phyloP scores from a whole-genome alignment of 192 early-diverging fungal species.

The Spizellomyces sp. region DNA sequence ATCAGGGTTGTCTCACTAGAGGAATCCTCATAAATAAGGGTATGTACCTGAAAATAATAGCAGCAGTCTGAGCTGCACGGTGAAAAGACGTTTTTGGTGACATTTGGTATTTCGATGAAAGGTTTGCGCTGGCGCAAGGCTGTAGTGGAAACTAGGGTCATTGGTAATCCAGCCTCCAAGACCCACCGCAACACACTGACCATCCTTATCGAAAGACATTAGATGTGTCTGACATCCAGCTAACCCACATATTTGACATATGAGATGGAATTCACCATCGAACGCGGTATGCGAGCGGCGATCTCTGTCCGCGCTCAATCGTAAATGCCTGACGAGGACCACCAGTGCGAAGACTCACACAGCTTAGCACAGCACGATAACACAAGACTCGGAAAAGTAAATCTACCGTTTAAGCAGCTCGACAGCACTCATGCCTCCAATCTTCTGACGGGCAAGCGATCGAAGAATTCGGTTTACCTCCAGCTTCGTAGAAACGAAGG shows the following conservation, averaged over 20 bases:
- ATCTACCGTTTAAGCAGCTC: neutral
- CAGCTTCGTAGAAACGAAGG: neutral
- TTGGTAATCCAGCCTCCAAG: too few relatives aligned
- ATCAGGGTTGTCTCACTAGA: neutral
- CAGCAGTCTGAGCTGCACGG: neutral
- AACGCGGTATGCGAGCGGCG: neutral
- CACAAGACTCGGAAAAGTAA: too few relatives aligned
- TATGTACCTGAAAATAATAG: neutral
- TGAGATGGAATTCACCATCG: neutral
- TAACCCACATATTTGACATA: neutral
- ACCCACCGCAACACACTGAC: neutral
- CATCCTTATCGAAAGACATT: neutral
- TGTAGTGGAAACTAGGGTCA: too few relatives aligned
- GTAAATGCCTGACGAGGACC: neutral
- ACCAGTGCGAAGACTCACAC: neutral
- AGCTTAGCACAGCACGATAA: too few relatives aligned
- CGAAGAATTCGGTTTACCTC: neutral
- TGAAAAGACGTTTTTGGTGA: neutral
- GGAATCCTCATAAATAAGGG: neutral
- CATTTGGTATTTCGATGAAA: neutral
- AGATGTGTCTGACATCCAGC: neutral
- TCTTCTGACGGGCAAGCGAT: neutral
- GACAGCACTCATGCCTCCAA: neutral
- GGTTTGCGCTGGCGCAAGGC: neutral
- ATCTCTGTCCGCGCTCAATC: neutral